Conservation (phyloP, 2,329 filamentous ascomycete genomes). For the Calonectria fujianensis region DNA sequence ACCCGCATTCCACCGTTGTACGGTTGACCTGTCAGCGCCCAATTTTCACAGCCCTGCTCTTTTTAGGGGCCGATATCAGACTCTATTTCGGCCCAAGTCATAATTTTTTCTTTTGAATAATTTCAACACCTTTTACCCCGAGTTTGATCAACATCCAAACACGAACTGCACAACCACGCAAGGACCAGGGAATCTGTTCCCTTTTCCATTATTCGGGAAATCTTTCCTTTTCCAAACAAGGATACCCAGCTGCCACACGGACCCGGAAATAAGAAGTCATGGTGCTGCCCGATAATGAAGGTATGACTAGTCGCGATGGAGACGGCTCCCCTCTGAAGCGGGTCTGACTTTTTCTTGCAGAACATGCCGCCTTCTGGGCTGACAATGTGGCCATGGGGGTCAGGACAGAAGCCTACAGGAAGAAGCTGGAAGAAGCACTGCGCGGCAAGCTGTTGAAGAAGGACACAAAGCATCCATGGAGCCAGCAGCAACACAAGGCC, state of each 20-base stretch:
- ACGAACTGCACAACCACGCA: background rate
- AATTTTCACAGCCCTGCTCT: slow-evolving; percentile 16
- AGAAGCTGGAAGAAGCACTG: background rate
- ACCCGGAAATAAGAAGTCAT: background rate
- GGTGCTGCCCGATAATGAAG: slow-evolving; percentile 1
- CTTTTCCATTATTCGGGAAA: background rate
- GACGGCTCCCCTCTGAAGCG: too few relatives aligned
- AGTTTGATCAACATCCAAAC: background rate
- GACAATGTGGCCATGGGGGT: background rate
- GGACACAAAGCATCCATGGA: slow-evolving; percentile 8
- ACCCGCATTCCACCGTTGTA: background rate
- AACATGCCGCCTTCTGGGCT: slow-evolving; percentile 17
- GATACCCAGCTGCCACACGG: background rate
- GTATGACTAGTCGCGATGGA: background rate
- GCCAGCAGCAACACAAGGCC: background rate
- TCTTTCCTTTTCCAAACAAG: background rate
- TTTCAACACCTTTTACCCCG: background rate
- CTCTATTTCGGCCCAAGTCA: slow-evolving; percentile 17
- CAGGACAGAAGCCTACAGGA: slow-evolving; percentile 2
- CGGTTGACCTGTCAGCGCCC: slow-evolving; percentile 17
- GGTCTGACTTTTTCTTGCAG: background rate
- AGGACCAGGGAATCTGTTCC: background rate
- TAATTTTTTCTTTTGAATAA: background rate
- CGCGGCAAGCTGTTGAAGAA: background rate
- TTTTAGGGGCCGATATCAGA: slow-evolving; percentile 11